Evolutionary conservation across 139 green algal genomes (phyloP), one percentile per base, ranked within the genome.

Genomic region (Pleodorina starrii): DNA sequence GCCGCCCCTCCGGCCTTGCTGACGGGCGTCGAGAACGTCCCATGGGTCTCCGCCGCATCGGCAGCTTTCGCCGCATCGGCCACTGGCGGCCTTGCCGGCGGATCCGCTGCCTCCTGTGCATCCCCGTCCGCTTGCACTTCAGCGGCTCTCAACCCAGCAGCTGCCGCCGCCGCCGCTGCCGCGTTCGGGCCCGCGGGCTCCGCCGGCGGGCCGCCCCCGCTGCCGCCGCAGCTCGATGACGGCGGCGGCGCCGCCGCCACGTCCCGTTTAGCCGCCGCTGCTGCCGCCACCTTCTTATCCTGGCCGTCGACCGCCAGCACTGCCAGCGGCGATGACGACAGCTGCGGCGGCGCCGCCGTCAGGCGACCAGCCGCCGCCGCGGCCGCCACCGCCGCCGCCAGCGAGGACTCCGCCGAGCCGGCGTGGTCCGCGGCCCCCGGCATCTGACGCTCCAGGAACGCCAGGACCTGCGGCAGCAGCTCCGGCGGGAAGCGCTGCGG

Each of bases 401-500:
- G 50, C 11, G 76, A 40, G 25, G 42, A 54, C 27, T 57, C 72
- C 25, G 43, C 38, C 19, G n/a, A 43, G 40, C 40, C 44, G 0
- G 29, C 46, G 0, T 44, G 17, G 23, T 32, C 40, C 35, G 7
- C 57, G 1, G 11, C 40, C 0, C 57, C 40, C 11, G 40, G 42
- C 40, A 77, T 46, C 44, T 88, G 82, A 1, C 66, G 19, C 44
- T 88, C 63, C 48, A 89, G 40, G 36, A 89, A 89, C 21, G 84
- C 84, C 46, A 81, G 35, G 1, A 35, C 84, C 38, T 59, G 48
- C 25, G 84, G 84, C 69, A 89, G 50, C 38, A 89, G 69, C 84
- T 89, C 84, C 36, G 44, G 50, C 25, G 84, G 84, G 50, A 89
- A 83, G 69, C 84, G 84, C 84, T 82, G 84, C 69, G 36, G 69